A percentile compares a stretch with the other conserved stretches of the same genome.
Conservation (phyloP, 345 rosid genomes). For the Melastoma malabathricum region DNA sequence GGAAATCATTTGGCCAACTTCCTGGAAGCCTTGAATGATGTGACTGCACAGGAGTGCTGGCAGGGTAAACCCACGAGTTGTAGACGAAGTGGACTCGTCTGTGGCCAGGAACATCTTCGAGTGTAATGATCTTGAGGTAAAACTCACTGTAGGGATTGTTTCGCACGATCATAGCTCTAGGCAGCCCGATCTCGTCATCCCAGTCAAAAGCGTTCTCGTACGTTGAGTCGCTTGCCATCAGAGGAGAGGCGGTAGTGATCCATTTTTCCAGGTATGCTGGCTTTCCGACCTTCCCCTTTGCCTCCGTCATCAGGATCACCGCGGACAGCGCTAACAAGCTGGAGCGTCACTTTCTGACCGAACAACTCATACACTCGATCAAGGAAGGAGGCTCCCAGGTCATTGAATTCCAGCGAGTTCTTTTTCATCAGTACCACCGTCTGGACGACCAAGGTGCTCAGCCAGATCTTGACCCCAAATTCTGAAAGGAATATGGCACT, state of each 20-base stretch:
- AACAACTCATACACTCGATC: slow-evolving; percentile 6
- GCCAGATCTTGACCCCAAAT: slow-evolving; percentile 41
- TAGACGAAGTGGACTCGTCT: slow-evolving; percentile 28
- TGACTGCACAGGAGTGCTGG: no score
- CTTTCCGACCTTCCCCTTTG: slow-evolving; percentile 5
- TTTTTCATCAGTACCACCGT: slow-evolving; percentile 6
- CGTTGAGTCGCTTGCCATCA: slow-evolving; percentile 5
- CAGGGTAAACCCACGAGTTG: slow-evolving; percentile 45
- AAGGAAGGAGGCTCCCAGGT: slow-evolving; percentile 6
- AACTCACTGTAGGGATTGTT: slow-evolving; percentile 31
- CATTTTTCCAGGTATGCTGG: slow-evolving; percentile 10
- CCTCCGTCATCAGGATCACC: slow-evolving; percentile 5
- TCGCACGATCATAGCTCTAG: slow-evolving; percentile 24
- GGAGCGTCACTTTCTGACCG: slow-evolving; percentile 1
- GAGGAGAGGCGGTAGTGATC: slow-evolving; percentile 1
- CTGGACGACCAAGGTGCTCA: slow-evolving; percentile 30
- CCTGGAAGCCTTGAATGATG: no score
- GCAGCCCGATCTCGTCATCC: slow-evolving; percentile 21
- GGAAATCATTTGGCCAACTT: no score
- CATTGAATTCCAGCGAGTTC: slow-evolving; percentile 7
- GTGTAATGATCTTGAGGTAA: slow-evolving; percentile 26
- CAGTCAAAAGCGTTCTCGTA: slow-evolving; percentile 18
- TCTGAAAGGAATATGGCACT: slow-evolving; percentile 37
- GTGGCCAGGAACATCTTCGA: slow-evolving; percentile 28
- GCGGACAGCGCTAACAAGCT: slow-evolving; percentile 4